Evolutionary conservation across 108 stramenopile species (phyloP).

Genomic region (Nannochloropsis oceanica): DNA sequence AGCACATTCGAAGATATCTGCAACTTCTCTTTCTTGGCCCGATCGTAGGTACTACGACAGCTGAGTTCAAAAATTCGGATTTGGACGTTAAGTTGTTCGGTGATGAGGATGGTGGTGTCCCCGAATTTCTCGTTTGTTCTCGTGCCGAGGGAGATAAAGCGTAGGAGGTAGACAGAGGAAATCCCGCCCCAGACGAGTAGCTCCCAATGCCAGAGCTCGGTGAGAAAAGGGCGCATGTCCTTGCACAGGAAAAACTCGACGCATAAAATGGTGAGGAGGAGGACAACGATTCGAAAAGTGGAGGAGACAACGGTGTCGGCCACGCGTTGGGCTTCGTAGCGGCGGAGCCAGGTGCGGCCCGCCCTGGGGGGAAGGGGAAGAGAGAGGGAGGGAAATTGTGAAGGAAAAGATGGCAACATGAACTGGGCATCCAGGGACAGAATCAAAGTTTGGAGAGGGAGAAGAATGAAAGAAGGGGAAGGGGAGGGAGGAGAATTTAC

Average conservation of each 20-base stretch:
- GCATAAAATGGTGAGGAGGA: slow-evolving; percentile 9
- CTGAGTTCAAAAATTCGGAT: slow-evolving; percentile 22
- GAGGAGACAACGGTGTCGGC: slow-evolving; percentile 2
- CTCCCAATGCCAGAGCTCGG: slow-evolving; percentile 27
- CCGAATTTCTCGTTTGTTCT: slow-evolving; percentile 18
- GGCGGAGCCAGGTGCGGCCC: slow-evolving; percentile 26
- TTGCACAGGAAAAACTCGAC: slow-evolving; percentile 14
- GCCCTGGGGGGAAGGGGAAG: background rate
- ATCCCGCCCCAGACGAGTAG: slow-evolving; percentile 24
- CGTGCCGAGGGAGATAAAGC: slow-evolving; percentile 14
- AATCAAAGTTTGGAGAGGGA: too few species aligned
- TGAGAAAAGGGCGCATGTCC: slow-evolving; percentile 5
- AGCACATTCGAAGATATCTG: slow-evolving; percentile 24
- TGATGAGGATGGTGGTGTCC: slow-evolving; percentile 24
- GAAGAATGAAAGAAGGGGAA: too few species aligned
- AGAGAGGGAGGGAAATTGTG: too few species aligned
- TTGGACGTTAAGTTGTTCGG: slow-evolving; percentile 33
- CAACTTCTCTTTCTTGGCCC: slow-evolving; percentile 4
- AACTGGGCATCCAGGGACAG: too few species aligned
- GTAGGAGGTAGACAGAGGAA: slow-evolving; percentile 16
- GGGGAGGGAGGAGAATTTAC: too few species aligned
- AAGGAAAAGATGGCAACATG: too few species aligned
- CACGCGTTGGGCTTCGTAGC: slow-evolving; percentile 5
- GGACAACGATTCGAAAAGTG: background rate
- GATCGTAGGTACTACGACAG: background rate